phyloP scores from a whole-genome alignment of 2,329 filamentous ascomycete genomes.

The Rosellinia necatrix region DNA sequence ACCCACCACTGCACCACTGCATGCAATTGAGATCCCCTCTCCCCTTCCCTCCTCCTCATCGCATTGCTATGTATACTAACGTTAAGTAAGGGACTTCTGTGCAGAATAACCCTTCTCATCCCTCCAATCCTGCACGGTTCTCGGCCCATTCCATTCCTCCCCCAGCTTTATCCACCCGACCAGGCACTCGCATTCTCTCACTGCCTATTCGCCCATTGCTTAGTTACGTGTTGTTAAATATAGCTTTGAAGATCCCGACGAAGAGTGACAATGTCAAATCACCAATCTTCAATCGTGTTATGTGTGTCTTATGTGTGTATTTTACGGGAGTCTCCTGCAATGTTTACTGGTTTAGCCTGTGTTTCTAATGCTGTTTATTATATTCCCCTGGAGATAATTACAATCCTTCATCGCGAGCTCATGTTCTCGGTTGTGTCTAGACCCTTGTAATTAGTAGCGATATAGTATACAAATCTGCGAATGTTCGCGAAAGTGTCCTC shows the following conservation, averaged over 20 bases:
- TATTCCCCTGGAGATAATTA: not conserved
- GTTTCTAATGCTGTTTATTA: not conserved
- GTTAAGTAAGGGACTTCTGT: not conserved
- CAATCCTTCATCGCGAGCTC: not conserved
- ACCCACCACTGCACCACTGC: too few species aligned
- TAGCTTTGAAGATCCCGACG: conserved; percentile 7
- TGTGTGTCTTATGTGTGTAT: too few species aligned
- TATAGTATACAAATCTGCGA: too few species aligned
- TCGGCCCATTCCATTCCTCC: conserved; percentile 15
- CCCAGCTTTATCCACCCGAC: conserved; percentile 15
- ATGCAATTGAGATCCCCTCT: too few species aligned
- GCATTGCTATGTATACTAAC: too few species aligned
- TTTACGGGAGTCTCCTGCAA: too few species aligned
- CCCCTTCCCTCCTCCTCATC: too few species aligned
- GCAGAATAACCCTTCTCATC: conserved; percentile 9
- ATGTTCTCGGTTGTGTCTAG: not conserved
- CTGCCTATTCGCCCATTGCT: conserved; percentile 9
- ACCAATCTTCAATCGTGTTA: not conserved
- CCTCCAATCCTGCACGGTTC: not conserved
- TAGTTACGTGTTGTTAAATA: conserved; percentile 18
- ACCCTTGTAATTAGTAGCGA: too few species aligned
- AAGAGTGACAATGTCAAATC: conserved; percentile 12
- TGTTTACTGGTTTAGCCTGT: not conserved
- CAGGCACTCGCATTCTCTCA: conserved; percentile 2
- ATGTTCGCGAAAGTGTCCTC: not conserved